These are phyloP conservation scores for Hemileccinum impolitum DNA, from an alignment of 768 basidiomycete genomes.

Conservation along the genomic window DNA sequence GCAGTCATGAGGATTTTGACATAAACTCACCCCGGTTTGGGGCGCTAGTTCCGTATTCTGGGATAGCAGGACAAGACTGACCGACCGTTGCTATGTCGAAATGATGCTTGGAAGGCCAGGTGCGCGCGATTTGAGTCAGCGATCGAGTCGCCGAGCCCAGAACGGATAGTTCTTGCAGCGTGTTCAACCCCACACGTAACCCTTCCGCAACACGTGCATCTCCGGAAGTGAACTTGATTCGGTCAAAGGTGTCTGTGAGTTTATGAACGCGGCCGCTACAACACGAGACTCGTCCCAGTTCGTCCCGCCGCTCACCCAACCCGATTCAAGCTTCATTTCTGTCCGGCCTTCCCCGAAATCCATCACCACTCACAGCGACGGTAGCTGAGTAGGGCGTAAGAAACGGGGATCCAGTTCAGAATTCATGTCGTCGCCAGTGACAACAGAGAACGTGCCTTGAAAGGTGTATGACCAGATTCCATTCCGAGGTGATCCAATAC, in stretches of 20 bases:
- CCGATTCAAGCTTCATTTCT: slow-evolving; percentile 6
- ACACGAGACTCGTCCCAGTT: slow-evolving; percentile 16
- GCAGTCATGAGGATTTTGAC: slow-evolving; percentile 17
- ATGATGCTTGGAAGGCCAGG: slow-evolving; percentile 11
- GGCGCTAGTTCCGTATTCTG: slow-evolving; percentile 8
- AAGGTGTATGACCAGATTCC: slow-evolving; percentile 4
- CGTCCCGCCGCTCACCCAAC: slow-evolving; percentile 7
- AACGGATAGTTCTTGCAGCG: slow-evolving; percentile 21
- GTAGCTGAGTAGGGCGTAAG: slow-evolving; percentile 2
- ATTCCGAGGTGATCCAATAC: slow-evolving; percentile 8
- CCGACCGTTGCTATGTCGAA: slow-evolving; percentile 24
- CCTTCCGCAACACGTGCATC: slow-evolving; percentile 22
- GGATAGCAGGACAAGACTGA: slow-evolving; percentile 6
- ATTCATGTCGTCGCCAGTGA: slow-evolving; percentile 20
- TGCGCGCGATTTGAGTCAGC: slow-evolving; percentile 21
- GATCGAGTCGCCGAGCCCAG: slow-evolving; percentile 28
- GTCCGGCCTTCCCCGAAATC: slow-evolving; percentile 13
- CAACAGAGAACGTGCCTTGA: slow-evolving; percentile 21
- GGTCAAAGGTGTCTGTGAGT: slow-evolving; percentile 11
- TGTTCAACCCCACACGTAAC: slow-evolving; percentile 26
- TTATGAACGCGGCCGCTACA: slow-evolving; percentile 11
- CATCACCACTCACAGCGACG: background rate
- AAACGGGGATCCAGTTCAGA: slow-evolving; percentile 26
- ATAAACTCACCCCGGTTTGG: slow-evolving; percentile 20
- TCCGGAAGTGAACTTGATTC: slow-evolving; percentile 23